These are phyloP conservation scores for Alternaria angustiovoidea DNA, from an alignment of 2,329 filamentous ascomycete genomes.

Conservation along the genomic window DNA sequence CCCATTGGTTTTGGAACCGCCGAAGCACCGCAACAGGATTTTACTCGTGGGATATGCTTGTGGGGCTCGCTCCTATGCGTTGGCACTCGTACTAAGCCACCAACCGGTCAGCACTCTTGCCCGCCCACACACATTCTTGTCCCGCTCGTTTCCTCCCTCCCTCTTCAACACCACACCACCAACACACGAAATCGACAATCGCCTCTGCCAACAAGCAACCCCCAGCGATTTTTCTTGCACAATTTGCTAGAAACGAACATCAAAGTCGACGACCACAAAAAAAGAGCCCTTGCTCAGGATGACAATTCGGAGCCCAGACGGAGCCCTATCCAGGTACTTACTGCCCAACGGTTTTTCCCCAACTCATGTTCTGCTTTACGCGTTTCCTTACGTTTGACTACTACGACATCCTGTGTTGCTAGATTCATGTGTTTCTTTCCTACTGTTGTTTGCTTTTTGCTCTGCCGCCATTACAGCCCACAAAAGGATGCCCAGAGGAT, in stretches of 20 bases:
- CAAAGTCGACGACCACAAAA: constrained; percentile 25
- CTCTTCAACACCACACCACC: constrained; percentile 31
- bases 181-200: constrained; percentile 24
- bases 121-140: constrained; percentile 37
- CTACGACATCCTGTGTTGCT: constrained; percentile 33
- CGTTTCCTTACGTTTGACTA: constrained; percentile 20
- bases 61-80: constrained; percentile 49
- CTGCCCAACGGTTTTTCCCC: constrained; percentile 49
- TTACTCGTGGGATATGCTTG: constrained; percentile 36
- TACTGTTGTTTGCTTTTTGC: constrained; percentile 30
- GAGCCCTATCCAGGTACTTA: constrained; percentile 55
- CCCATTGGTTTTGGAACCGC: constrained; percentile 46
- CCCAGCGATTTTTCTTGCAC: constrained; percentile 24
- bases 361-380: constrained; percentile 34
- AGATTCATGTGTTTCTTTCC: constrained; percentile 38
- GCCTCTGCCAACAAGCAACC: constrained; percentile 23
- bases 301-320: constrained; percentile 54
- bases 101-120: constrained; percentile 43
- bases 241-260: constrained; percentile 21
- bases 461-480: constrained; percentile 45
- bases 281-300: constrained; percentile 54
- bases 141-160: constrained; percentile 39
- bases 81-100: constrained; percentile 46
- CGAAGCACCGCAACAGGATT: constrained; percentile 33
- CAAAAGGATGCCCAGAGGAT: constrained; percentile 30